A percentile compares a stretch with the other conserved stretches of the same genome.
Conservation (phyloP, 495 filamentous ascomycete genomes). For the Penicillium chermesinum region DNA sequence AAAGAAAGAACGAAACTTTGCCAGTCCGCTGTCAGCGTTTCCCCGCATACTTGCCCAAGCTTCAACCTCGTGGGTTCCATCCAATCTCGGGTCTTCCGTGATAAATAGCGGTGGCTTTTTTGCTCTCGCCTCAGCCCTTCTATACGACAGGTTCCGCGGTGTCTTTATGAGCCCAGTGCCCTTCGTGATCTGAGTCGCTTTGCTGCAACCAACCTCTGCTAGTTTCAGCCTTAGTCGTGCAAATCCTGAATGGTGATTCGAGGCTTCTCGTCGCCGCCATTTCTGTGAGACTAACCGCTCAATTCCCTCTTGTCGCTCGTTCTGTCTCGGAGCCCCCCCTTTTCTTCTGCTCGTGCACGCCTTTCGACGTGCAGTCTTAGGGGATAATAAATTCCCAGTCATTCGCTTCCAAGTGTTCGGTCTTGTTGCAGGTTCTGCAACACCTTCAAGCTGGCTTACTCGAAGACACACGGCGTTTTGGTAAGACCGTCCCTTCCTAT, state of each 20-base stretch:
- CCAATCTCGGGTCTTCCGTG: slow-evolving; percentile 8
- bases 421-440: slow-evolving; percentile 47
- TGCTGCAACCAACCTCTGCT: slow-evolving; percentile 37
- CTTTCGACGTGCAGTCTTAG: slow-evolving; percentile 37
- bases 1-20: slow-evolving; percentile 26
- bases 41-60: neutral
- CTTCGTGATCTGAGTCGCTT: slow-evolving; percentile 19
- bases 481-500: slow-evolving; percentile 33
- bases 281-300: slow-evolving; percentile 29
- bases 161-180: slow-evolving; percentile 24
- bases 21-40: slow-evolving; percentile 20
- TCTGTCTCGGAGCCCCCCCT: slow-evolving; percentile 37
- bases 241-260: slow-evolving; percentile 35
- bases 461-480: slow-evolving; percentile 47
- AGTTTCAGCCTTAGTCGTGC: slow-evolving; percentile 26
- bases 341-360: slow-evolving; percentile 22
- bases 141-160: slow-evolving; percentile 18
- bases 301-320: slow-evolving; percentile 42
- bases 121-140: slow-evolving; percentile 1
- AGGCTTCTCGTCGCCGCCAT: slow-evolving; percentile 24
- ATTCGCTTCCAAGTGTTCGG: slow-evolving; percentile 44
- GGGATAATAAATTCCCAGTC: slow-evolving; percentile 43
- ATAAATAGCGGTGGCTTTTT: slow-evolving; percentile 13
- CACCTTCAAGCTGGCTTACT: slow-evolving; percentile 52
- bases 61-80: slow-evolving; percentile 2